These are phyloP conservation scores for Cryptococcus deneoformans DNA, from an alignment of 1,284 basidiomycete species.

Conservation along the genomic window DNA sequence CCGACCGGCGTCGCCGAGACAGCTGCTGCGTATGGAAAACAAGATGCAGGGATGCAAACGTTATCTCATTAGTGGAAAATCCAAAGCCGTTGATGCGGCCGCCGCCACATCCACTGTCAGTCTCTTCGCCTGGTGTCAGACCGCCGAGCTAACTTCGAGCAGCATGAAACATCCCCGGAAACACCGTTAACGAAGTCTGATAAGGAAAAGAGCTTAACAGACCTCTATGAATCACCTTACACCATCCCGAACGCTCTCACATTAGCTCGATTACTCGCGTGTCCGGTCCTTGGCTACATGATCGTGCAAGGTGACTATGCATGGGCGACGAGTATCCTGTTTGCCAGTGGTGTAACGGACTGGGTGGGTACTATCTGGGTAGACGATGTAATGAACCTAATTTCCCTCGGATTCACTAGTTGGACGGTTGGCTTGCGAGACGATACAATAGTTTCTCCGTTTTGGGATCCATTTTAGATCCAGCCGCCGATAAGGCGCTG, in stretches of 20 bases:
- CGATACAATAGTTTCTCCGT: slow-evolving; percentile 81
- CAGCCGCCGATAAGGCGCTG: slow-evolving; percentile 93
- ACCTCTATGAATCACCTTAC: slow-evolving; percentile 81
- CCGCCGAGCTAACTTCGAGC: no score
- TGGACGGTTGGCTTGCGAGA: slow-evolving; percentile 87
- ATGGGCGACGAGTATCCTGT: slow-evolving; percentile 74
- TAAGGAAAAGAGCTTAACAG: slow-evolving; percentile 4
- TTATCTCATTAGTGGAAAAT: slow-evolving; percentile 3
- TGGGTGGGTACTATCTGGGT: slow-evolving; percentile 57
- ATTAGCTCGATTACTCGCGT: slow-evolving; percentile 76
- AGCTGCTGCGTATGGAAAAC: background rate
- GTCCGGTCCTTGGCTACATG: slow-evolving; percentile 88
- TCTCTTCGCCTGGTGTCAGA: no score
- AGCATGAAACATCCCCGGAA: no score
- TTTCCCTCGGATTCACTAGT: slow-evolving; percentile 50
- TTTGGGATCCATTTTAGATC: slow-evolving; percentile 91
- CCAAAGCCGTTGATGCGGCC: background rate
- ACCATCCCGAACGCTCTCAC: slow-evolving; percentile 93
- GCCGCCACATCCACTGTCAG: no score
- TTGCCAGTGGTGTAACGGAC: slow-evolving; percentile 87
- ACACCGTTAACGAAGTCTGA: no score
- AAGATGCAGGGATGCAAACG: background rate
- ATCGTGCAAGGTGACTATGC: slow-evolving; percentile 80
- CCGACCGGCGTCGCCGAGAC: background rate
- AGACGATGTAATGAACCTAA: slow-evolving; percentile 1